Conservation (phyloP, 2,329 filamentous ascomycete species). For the Colletotrichum sansevieriae region DNA sequence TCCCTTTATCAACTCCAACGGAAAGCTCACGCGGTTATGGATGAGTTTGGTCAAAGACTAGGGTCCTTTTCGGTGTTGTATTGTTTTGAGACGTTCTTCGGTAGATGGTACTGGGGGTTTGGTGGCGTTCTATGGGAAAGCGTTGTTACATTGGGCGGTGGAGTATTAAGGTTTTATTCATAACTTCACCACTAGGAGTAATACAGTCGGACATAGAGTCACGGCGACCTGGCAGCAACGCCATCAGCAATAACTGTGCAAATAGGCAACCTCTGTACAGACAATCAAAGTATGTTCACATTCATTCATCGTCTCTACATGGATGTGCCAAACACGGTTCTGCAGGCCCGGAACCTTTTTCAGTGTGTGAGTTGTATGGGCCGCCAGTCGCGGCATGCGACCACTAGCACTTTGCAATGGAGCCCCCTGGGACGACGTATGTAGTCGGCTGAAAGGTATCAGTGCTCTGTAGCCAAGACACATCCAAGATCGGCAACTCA, state of each 20-base stretch:
- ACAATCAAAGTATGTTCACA: constrained; percentile 5
- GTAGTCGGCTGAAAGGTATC: constrained; percentile 27
- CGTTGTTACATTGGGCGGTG: constrained; percentile 6
- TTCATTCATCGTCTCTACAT: not conserved
- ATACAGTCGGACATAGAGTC: constrained; percentile 6
- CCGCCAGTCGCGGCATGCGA: not conserved
- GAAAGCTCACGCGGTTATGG: too few relatives aligned
- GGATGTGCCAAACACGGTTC: too few relatives aligned
- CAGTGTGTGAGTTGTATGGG: too few relatives aligned
- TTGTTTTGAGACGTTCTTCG: not conserved
- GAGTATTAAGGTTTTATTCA: constrained; percentile 15
- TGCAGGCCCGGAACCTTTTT: too few relatives aligned
- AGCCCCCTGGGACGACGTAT: constrained; percentile 37
- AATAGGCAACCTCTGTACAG: constrained; percentile 2
- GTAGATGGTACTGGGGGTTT: not conserved
- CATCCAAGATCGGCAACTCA: constrained; percentile 11
- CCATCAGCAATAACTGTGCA: constrained; percentile 2
- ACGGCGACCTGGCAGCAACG: constrained; percentile 26
- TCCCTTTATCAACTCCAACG: too few relatives aligned
- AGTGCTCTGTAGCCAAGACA: not conserved
- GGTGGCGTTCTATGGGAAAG: constrained; percentile 8
- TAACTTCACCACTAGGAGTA: not conserved
- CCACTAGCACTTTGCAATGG: constrained; percentile 33
- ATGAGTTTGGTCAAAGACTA: not conserved
- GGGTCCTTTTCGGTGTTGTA: not conserved